Evolutionary conservation across 2,329 filamentous ascomycete genomes (phyloP), one percentile per base, ranked within the genome.

Genomic region (Acephala macrosclerotiorum): DNA sequence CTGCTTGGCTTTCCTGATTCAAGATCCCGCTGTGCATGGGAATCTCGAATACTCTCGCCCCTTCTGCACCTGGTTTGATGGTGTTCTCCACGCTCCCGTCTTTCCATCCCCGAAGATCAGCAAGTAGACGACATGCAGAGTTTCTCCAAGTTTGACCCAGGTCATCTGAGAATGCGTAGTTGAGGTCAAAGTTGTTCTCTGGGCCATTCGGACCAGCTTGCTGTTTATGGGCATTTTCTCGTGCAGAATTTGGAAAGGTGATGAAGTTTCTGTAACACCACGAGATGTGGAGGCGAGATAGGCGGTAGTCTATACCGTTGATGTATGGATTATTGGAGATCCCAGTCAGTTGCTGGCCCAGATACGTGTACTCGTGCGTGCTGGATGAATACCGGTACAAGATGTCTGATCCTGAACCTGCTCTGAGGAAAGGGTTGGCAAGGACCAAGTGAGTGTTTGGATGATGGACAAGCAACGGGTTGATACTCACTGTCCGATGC

Each of bases 191-290:
- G 49, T 75, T 72, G 38, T 75, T 74, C 53, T 73, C 73, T 3
- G 71, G 68, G 4, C 71, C 72, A 29, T 74, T 73, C 2, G 72
- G 72, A 18, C 72, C 71, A 16, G 69, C 71, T 68, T 73, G 71
- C n/a, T 73, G 68, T 61, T 74, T 74, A 63, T 75, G 72, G 11
- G 71, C 68, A 59, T 68, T 55, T 40, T 59, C 22, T 18, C 42
- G 56, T 25, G 66, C 53, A 22, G 64, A 58, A 33, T 45, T 25
- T 25, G 61, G 56, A 33, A 68, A 58, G 1, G 42, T n/a, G 14
- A 73, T 45, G 63, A 71, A 73, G 22, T 71, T 71, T 4, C 72
- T 66, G 35, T 75, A 73, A 49, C 71, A 72, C 73, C 73, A 75
- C 12, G 73, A 73, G 35, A 73, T 60, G 22, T 74, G 67, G 2